Evolutionary conservation across 176 grass and related monocot genomes (phyloP).

Genomic region (Triticum aestivum): DNA sequence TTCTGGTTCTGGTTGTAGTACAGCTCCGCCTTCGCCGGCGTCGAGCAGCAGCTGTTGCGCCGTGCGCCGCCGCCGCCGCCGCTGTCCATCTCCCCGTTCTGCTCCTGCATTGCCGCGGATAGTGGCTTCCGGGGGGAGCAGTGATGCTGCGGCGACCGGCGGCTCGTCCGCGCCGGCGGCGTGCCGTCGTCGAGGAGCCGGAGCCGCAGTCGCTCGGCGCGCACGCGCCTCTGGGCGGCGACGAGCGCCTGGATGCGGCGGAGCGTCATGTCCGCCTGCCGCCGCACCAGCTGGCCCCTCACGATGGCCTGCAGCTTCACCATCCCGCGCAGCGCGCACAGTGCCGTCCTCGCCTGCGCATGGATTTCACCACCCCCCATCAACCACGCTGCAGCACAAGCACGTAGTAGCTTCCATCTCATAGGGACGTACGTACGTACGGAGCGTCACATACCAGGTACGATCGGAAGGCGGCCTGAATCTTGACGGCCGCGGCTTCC

Average conservation of each 20-base stretch:
- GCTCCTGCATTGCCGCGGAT: neutral
- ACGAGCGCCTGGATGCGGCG: constrained; percentile 72
- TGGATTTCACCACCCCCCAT: neutral
- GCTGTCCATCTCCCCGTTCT: constrained; percentile 43
- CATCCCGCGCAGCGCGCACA: constrained; percentile 65
- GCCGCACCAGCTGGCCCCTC: constrained; percentile 60
- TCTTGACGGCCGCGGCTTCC: constrained; percentile 46
- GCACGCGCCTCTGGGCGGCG: constrained; percentile 49
- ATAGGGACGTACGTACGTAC: neutral
- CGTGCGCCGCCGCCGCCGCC: neutral
- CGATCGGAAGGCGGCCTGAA: constrained; percentile 62
- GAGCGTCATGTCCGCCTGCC: constrained; percentile 55
- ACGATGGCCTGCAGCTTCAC: constrained; percentile 82
- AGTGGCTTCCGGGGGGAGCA: constrained; percentile 18
- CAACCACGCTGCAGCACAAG: neutral
- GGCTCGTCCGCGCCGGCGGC: constrained; percentile 8
- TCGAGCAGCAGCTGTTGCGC: constrained; percentile 21
- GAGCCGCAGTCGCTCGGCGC: constrained; percentile 32
- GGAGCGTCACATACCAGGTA: constrained; percentile 43
- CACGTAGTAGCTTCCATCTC: neutral
- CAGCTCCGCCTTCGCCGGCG: constrained; percentile 10
- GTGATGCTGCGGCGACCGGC: constrained; percentile 45
- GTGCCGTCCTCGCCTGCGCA: constrained; percentile 73
- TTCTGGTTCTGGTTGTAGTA: constrained; percentile 20
- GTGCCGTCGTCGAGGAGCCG: constrained; percentile 32